A percentile compares a stretch with the other conserved stretches of the same genome.
These are phyloP conservation scores for Hymenoscyphus scutula DNA, from an alignment of 2,329 filamentous ascomycete species.

Conservation along the genomic window DNA sequence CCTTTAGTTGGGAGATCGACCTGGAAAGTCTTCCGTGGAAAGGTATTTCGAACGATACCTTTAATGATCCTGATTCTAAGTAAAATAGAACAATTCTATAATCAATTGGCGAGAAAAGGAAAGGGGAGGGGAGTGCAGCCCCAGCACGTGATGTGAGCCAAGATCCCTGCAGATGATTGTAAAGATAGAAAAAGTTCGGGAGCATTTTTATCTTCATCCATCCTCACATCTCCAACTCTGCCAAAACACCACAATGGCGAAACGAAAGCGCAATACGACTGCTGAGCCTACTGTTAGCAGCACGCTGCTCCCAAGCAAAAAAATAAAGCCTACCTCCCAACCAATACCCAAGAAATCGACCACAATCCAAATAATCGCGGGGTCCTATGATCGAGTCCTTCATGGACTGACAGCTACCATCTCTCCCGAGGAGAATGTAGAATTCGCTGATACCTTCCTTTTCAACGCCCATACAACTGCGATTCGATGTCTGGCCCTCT, in stretches of 20 bases:
- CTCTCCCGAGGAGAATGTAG: constrained; percentile 44
- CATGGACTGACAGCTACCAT: constrained; percentile 86
- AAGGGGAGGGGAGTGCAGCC: not conserved
- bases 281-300: constrained; percentile 18
- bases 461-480: constrained; percentile 92
- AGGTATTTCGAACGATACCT: too few species aligned
- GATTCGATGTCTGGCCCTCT: constrained; percentile 84
- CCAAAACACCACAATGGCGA: constrained; percentile 30
- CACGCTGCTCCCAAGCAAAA: constrained; percentile 25
- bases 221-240: constrained; percentile 1
- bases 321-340: constrained; percentile 27
- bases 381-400: constrained; percentile 89
- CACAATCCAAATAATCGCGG: constrained; percentile 85
- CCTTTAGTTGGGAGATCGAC: too few species aligned
- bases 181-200: not conserved
- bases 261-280: constrained; percentile 35
- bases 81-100: not conserved
- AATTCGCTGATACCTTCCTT: constrained; percentile 89
- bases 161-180: not conserved
- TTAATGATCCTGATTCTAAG: too few species aligned
- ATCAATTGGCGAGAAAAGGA: not conserved
- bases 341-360: constrained; percentile 37
- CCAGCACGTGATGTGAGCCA: not conserved
- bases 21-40: too few species aligned
- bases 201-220: constrained; percentile 1